These are phyloP conservation scores for Talaromyces sp. DNA, from an alignment of 2,329 filamentous ascomycete genomes.

Conservation along the genomic window DNA sequence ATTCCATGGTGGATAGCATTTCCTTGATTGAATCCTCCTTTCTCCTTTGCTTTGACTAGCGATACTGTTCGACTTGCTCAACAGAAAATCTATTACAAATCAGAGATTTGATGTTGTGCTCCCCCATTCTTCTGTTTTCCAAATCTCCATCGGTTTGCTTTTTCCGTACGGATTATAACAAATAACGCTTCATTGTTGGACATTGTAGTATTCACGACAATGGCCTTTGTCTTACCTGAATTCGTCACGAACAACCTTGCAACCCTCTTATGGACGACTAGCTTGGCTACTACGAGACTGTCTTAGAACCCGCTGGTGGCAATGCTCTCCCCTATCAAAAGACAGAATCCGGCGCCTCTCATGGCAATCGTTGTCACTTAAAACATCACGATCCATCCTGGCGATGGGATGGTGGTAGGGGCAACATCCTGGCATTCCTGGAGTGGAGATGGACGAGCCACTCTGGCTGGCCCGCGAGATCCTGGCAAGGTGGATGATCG, in stretches of 20 bases:
- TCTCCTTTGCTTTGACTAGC: background rate
- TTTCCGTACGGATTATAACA: background rate
- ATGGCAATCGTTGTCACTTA: background rate
- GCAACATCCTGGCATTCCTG: slow-evolving; percentile 12
- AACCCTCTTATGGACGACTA: background rate
- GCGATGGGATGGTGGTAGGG: slow-evolving; percentile 14
- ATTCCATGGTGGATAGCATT: background rate
- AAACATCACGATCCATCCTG: background rate
- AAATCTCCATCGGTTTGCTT: background rate
- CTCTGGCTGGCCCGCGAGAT: slow-evolving; percentile 11
- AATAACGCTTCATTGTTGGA: too few species aligned
- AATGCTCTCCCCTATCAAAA: background rate
- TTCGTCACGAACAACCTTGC: background rate
- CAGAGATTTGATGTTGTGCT: background rate
- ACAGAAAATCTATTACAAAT: background rate
- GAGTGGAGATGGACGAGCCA: background rate
- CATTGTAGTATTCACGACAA: background rate
- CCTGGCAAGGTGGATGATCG: slow-evolving; percentile 13
- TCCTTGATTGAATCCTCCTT: background rate
- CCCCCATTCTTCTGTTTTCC: background rate
- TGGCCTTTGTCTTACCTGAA: background rate
- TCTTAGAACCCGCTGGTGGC: background rate
- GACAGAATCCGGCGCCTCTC: background rate
- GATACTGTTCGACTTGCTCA: background rate
- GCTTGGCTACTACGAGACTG: background rate